Conservation (phyloP, 306 rosid genomes). For the Hylodesmum podocarpum region DNA sequence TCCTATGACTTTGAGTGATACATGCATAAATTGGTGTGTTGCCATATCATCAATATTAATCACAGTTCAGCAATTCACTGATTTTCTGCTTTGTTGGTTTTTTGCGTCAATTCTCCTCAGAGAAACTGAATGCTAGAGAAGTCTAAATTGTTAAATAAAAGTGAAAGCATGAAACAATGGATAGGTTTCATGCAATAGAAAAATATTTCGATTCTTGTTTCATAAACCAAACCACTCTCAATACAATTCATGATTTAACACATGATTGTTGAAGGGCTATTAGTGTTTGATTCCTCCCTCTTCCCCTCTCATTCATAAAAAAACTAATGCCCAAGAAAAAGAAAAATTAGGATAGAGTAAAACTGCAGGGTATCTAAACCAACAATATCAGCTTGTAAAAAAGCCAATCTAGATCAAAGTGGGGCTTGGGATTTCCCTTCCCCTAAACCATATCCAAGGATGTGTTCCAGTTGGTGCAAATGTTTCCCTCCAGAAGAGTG, state of each 20-base stretch:
- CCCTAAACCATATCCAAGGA: background rate
- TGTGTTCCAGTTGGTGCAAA: background rate
- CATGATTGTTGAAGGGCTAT: background rate
- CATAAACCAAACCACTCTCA: background rate
- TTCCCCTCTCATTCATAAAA: background rate
- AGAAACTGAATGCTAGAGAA: background rate
- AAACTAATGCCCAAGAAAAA: background rate
- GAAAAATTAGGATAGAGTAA: background rate
- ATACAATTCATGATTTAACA: background rate
- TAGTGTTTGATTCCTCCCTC: background rate
- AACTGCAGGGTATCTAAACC: background rate
- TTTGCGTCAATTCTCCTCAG: background rate
- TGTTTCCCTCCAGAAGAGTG: background rate
- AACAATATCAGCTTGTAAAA: background rate
- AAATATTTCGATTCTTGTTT: background rate
- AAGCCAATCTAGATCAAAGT: background rate
- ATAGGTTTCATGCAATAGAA: background rate
- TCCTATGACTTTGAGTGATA: background rate
- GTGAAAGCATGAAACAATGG: background rate
- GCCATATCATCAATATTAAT: background rate
- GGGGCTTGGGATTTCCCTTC: too few species aligned
- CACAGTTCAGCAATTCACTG: background rate
- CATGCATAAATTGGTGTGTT: background rate
- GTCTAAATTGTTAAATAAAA: background rate
- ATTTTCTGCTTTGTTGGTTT: background rate